A percentile compares a stretch with the other conserved stretches of the same genome.
Evolutionary conservation across 23 red algal species (phyloP).

Genomic region (Gracilaria vermiculophylla): DNA sequence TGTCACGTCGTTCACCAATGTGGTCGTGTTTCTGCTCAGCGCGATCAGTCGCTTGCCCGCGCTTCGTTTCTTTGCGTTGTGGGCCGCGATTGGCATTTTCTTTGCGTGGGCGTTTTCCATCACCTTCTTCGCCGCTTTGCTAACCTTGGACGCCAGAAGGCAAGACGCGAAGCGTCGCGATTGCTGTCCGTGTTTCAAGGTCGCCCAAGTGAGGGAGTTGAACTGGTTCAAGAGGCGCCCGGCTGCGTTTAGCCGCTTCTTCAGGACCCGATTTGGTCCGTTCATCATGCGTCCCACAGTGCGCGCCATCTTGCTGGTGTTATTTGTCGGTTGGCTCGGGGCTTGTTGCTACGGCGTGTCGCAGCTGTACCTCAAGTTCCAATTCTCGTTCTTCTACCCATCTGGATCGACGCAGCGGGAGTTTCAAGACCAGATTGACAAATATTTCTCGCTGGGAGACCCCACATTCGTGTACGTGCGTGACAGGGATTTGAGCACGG

Average conservation of each 20-base stretch:
- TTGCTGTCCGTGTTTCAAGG: slow-evolving; percentile 41
- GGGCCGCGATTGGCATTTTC: slow-evolving; percentile 71
- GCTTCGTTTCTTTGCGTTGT: slow-evolving; percentile 71
- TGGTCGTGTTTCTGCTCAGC: slow-evolving; percentile 61
- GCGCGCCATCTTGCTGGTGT: slow-evolving; percentile 37
- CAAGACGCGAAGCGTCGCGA: slow-evolving; percentile 57
- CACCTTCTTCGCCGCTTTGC: slow-evolving; percentile 55
- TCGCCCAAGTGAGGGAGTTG: slow-evolving; percentile 51
- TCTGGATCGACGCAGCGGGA: slow-evolving; percentile 38
- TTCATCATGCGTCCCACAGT: slow-evolving; percentile 38
- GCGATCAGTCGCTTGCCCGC: slow-evolving; percentile 61
- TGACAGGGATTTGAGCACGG: slow-evolving; percentile 42
- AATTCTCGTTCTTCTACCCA: slow-evolving; percentile 78
- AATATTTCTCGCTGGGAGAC: slow-evolving; percentile 43
- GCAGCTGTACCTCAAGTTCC: slow-evolving; percentile 64
- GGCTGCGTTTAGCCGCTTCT: slow-evolving; percentile 65
- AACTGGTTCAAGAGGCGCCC: slow-evolving; percentile 58
- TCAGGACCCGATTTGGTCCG: slow-evolving; percentile 35
- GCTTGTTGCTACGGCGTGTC: slow-evolving; percentile 42
- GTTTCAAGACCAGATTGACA: slow-evolving; percentile 53
- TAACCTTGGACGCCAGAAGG: slow-evolving; percentile 57
- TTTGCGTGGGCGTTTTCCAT: slow-evolving; percentile 60
- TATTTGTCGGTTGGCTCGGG: slow-evolving; percentile 37
- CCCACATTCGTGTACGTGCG: slow-evolving; percentile 47
- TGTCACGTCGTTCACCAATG: slow-evolving; percentile 70